Base-by-base conservation (phyloP, 441 rosid genomes). In the Biscutella laevigata region DNA sequence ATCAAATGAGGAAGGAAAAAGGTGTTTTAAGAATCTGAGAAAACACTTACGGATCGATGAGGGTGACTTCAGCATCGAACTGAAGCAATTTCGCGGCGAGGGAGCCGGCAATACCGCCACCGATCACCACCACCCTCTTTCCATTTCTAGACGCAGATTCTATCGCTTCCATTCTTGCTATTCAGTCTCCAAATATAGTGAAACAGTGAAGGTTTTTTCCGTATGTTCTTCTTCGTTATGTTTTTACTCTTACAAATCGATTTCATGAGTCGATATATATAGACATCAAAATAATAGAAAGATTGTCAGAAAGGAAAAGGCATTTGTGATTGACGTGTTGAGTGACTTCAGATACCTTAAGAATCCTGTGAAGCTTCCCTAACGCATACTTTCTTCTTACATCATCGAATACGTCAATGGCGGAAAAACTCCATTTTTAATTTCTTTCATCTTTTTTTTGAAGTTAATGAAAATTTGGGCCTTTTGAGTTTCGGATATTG, bases 31-130 rank as follows among this genome's bases (percentile, higher is more conserved):
- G 10, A 16, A 4, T 3, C 0, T 39, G 4, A 8, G 9, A 6
- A 47, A 46, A 0, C 2, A 59, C 83, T 38, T 74, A 89, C 91
- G 88, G 77, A 47, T 89, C 97, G 37, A 90, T 71, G 17, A 90
- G 89, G 41, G 86, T 79, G 17, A 90, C 78, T 25, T 87, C 80
- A 5, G 92, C 84, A 41, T 40, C 42, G 80, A 57, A 73, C 59
- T 90, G 95, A 49, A 87, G 75, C 53, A 73, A 56, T 32, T 77
- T 75, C 35, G 82, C 92, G 46, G 86, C 64, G 63, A 81, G 32
- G 15, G 92, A 75, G 1, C 95, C 95, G 7, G 71, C 95, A 35
- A 84, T 39, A 5, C 95, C 95, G 5, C 97, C 95, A 37, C 97
- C 97, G 6, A 89, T 60, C 40, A 86, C 74, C 64, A 84, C 87